Base-by-base conservation (phyloP, 2,329 filamentous ascomycete genomes). In the Fulvia fulva region DNA sequence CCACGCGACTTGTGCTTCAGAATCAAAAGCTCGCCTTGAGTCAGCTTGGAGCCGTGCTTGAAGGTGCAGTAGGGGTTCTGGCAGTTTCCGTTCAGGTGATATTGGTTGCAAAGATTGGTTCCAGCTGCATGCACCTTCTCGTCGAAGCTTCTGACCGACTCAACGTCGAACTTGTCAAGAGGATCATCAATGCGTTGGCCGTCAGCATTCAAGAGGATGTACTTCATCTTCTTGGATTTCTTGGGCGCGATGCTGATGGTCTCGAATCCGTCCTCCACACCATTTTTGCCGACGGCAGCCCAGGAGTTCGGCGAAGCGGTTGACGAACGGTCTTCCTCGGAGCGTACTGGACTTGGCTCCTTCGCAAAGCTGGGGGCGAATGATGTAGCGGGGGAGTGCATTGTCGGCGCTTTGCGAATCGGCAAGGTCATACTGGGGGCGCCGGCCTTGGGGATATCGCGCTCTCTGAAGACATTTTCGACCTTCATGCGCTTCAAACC, bases 1-100 rank as follows among this genome's bases (percentile, higher is more conserved):
- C 68, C 73, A n/a, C 77, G 68, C 2, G 77, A 73, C 57, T 77
- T 77, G 56, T 77, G 74, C 46, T 71, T 72, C 32, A 80, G 63
- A 5, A 76, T 75, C 19, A 73, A 69, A 45, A 71, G 59, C 57
- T 78, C 77, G 4, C 67, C 72, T 2, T 67, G 61, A 0, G 64
- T 68, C 21, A 79, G 65, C 22, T 70, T 72, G 34, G 74, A 72
- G 37, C 74, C 74, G 59, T 79, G 77, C 52, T 71, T 65, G 59
- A 77, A 79, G 34, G 70, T 68, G 63, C 77, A 79, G 54, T 74
- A 74, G 11, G 71, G 67, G 8, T 73, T 74, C n/a, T 73, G 59
- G 56, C 77, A 79, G 28, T 73, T 65, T 2, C 74, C 75, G 4
- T 55, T 58, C 14, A 76, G 65, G 54, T 76, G 71, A 47, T 68